Evolutionary conservation across 345 rosid genomes (phyloP).

Genomic region (Lepidium aucheri): DNA sequence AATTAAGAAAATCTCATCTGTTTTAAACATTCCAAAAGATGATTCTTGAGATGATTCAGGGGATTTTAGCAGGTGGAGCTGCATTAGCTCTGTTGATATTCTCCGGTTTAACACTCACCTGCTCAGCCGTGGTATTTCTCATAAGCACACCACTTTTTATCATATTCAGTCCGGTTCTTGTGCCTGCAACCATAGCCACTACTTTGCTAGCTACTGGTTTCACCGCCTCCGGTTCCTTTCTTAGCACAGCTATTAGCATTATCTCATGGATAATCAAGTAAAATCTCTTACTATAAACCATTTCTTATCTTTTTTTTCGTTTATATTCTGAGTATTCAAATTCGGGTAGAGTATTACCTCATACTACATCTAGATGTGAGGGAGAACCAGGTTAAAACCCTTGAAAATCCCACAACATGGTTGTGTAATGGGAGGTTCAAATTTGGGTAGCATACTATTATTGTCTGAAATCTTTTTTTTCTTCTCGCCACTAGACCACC

Average conservation of each 20-base stretch:
- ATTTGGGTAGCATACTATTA: too few relatives aligned
- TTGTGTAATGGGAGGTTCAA: too few relatives aligned
- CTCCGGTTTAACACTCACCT: slow-evolving; percentile 48
- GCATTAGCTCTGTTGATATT: slow-evolving; percentile 53
- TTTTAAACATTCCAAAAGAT: neutral
- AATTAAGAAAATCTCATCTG: neutral
- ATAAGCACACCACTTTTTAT: slow-evolving; percentile 62
- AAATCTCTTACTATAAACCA: neutral
- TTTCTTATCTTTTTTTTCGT: neutral
- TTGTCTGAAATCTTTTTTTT: too few relatives aligned
- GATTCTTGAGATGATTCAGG: slow-evolving; percentile 14
- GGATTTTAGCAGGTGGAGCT: slow-evolving; percentile 30
- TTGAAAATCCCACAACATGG: too few relatives aligned
- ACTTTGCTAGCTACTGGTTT: slow-evolving; percentile 47
- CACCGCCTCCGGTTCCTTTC: slow-evolving; percentile 55
- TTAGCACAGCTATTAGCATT: slow-evolving; percentile 43
- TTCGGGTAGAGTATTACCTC: too few relatives aligned
- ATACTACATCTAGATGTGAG: too few relatives aligned
- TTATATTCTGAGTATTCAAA: too few relatives aligned
- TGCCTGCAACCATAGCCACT: slow-evolving; percentile 54
- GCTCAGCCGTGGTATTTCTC: slow-evolving; percentile 51
- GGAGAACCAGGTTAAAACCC: too few relatives aligned
- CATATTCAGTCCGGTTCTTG: slow-evolving; percentile 71
- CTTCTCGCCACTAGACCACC: too few relatives aligned
- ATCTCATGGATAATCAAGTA: slow-evolving; percentile 57